Conservation (phyloP, 225 moss, liverwort and hornwort species). For the Rhytidiadelphus loreus region DNA sequence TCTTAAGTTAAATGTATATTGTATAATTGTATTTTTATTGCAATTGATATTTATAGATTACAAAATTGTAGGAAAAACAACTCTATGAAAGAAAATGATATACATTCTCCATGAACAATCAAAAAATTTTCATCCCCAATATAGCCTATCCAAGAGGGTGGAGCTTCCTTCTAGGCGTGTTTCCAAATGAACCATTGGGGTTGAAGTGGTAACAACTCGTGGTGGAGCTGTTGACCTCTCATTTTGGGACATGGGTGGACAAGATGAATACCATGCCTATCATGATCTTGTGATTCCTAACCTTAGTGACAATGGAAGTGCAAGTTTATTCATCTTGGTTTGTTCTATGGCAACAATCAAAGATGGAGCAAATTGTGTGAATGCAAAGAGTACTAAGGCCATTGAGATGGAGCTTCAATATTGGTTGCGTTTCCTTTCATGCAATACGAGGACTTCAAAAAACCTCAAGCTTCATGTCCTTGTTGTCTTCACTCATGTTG, state of each 20-base stretch:
- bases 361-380: rapidly evolving
- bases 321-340: neutral
- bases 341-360: neutral
- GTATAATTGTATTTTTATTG: too few species aligned
- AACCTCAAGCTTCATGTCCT: neutral
- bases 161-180: neutral
- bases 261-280: neutral
- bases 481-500: neutral
- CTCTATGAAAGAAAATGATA: neutral
- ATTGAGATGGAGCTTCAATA: neutral
- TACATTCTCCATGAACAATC: neutral
- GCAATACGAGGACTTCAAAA: neutral
- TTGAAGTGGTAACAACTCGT: neutral
- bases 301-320: neutral
- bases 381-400: neutral
- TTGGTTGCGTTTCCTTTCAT: neutral
- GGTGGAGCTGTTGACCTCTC: neutral
- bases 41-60: neutral
- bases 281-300: neutral
- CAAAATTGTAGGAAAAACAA: neutral
- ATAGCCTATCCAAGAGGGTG: neutral
- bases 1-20: too few species aligned
- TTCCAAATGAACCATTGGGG: neutral
- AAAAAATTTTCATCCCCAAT: neutral
- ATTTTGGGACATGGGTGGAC: neutral